Evolutionary conservation across 345 rosid species (phyloP).

Genomic region (Rhodamnia argentea): DNA sequence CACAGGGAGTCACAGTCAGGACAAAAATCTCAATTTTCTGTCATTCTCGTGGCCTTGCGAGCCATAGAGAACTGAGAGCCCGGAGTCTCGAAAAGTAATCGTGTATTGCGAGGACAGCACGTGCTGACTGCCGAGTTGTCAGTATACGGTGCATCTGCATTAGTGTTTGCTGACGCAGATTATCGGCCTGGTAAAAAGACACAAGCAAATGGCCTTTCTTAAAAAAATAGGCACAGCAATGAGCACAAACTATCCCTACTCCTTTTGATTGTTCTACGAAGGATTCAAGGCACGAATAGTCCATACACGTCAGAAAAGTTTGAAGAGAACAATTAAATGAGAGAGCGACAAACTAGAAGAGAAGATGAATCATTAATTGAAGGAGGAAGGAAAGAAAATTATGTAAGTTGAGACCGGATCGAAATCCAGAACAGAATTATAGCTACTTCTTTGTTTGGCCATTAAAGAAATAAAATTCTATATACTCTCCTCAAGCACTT

Average conservation of each 20-base stretch:
- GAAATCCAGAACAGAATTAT: neutral
- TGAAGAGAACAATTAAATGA: neutral
- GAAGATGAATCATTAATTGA: neutral
- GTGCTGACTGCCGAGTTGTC: constrained; percentile 71
- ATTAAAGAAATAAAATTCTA: neutral
- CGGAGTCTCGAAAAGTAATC: constrained; percentile 66
- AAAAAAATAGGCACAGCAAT: neutral
- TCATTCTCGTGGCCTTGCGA: constrained; percentile 60
- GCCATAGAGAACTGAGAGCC: constrained; percentile 74
- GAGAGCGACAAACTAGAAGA: neutral
- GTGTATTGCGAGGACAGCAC: constrained; percentile 60
- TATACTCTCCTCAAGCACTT: neutral
- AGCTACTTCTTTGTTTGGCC: neutral
- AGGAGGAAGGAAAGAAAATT: neutral
- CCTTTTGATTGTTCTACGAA: neutral
- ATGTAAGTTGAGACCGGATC: neutral
- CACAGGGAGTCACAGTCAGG: neutral
- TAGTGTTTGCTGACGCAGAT: constrained; percentile 63
- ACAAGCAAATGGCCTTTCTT: neutral
- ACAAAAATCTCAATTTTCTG: neutral
- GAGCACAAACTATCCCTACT: neutral
- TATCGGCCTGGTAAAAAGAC: constrained; percentile 43
- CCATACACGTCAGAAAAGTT: neutral
- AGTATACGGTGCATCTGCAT: constrained; percentile 62
- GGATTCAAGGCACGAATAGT: neutral